Conservation (phyloP, 345 rosid species). For the Chamaenerion angustifolium region DNA sequence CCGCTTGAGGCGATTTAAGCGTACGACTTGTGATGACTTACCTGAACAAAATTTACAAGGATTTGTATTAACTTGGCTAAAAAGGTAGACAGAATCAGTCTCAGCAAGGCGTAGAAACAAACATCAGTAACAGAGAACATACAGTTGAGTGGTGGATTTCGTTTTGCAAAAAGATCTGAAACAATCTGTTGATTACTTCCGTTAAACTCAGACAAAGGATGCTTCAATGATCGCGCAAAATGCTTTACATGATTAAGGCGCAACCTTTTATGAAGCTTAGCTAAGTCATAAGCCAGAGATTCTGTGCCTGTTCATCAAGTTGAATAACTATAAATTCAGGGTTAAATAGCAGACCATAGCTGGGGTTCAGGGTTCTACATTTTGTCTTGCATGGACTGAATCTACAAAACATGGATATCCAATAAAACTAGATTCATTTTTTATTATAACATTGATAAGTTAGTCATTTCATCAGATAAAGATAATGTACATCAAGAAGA, state of each 20-base stretch:
- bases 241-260: conserved; percentile 61
- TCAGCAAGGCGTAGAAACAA: too few species aligned
- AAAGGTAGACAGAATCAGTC: neutral
- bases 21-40: conserved; percentile 38
- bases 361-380: too few species aligned
- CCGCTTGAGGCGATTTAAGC: conserved; percentile 53
- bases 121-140: conserved; percentile 12
- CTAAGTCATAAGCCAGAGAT: conserved; percentile 33
- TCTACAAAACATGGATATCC: too few species aligned
- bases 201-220: conserved; percentile 14
- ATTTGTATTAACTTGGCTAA: neutral
- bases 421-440: too few species aligned
- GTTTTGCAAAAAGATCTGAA: conserved; percentile 17
- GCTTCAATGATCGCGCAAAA: conserved; percentile 53
- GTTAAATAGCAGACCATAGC: too few species aligned
- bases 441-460: too few species aligned
- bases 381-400: too few species aligned
- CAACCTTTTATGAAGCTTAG: conserved; percentile 35
- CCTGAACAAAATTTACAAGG: conserved; percentile 25
- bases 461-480: neutral
- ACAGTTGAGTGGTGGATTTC: conserved; percentile 30
- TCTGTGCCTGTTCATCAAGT: conserved; percentile 35
- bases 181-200: conserved; percentile 13
- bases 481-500: too few species aligned
- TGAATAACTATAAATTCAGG: neutral